Evolutionary conservation across 129 eudicot species (phyloP), one percentile per base, ranked within the genome.

Genomic region (Cynara cardunculus): DNA sequence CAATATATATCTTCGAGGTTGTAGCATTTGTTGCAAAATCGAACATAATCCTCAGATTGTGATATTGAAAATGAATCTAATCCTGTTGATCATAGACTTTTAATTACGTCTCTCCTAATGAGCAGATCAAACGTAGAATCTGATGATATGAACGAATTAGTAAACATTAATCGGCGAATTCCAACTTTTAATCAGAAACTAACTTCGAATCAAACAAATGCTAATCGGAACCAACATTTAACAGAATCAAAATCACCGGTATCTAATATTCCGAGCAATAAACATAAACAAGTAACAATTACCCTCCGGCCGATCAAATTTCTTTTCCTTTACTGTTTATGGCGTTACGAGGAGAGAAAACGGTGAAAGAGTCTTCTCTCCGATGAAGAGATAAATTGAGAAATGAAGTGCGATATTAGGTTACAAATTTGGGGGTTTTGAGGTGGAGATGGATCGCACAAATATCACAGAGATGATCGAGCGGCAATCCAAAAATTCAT

Each of bases 401-500:
- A 53, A n/a, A 75, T 69, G 59, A 9, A 59, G 7, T 68, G 41
- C 9, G 28, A 65, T 8, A 62, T 80, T 44, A 75, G 75, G 75
- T 65, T 73, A 24, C 30, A 66, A 31, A 66, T 44, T 67, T 76
- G 77, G 77, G 30, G 68, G 18, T 81, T 81, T 53, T 82, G 85
- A 82, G 85, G 85, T 76, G 8, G 34, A 69, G 75, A 76, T 76
- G 22, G 35, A 49, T 74, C 26, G 22, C 13, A 74, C 34, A 31
- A 66, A 81, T 69, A 81, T 34, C 78, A 61, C 75, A 67, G 27
- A 81, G 35, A 68, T 76, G 19, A 82, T 71, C 61, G 72, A 75
- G 85, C 34, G 85, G 85, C 77, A 75, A 76, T 76, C 73, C 85
- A 81, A 76, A 53, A 69, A 27, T 32, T 82, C 85, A 27, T 82